A percentile compares a stretch with the other conserved stretches of the same genome.
phyloP scores from a whole-genome alignment of 495 filamentous ascomycete genomes.

The Chlorociboria aeruginascens region DNA sequence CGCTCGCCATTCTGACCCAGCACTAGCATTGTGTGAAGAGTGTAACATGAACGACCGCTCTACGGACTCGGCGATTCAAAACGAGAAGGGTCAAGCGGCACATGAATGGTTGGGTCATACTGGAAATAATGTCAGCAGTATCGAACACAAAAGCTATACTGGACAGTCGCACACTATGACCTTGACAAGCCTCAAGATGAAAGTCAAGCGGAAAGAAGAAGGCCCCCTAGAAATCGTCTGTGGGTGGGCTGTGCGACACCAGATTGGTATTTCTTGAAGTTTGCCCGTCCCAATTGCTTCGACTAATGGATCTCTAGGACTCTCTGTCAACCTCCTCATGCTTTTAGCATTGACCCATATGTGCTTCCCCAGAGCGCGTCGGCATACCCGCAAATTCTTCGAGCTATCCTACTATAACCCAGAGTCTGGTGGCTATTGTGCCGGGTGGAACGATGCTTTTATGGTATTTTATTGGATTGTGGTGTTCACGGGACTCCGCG shows the following conservation, averaged over 20 bases:
- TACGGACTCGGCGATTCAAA: not conserved
- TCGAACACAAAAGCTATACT: conserved; percentile 3
- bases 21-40: not conserved
- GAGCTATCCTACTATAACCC: conserved; percentile 71
- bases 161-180: not conserved
- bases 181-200: conserved; percentile 1
- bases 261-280: conserved; percentile 16
- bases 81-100: not conserved
- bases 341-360: conserved; percentile 68
- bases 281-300: not conserved
- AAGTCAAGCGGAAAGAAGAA: conserved; percentile 20
- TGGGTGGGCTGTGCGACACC: conserved; percentile 19
- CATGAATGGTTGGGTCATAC: conserved; percentile 6
- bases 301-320: conserved; percentile 35
- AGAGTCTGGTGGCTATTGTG: conserved; percentile 49
- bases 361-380: conserved; percentile 62
- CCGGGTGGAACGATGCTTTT: conserved; percentile 68
- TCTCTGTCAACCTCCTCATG: conserved; percentile 66
- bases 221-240: conserved; percentile 16
- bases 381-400: conserved; percentile 77
- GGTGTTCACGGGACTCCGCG: conserved; percentile 75
- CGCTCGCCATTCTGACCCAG: not conserved
- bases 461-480: conserved; percentile 72
- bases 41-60: conserved; percentile 11
- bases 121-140: not conserved